phyloP scores from a whole-genome alignment of 768 basidiomycete species.

The Mycena crocata region DNA sequence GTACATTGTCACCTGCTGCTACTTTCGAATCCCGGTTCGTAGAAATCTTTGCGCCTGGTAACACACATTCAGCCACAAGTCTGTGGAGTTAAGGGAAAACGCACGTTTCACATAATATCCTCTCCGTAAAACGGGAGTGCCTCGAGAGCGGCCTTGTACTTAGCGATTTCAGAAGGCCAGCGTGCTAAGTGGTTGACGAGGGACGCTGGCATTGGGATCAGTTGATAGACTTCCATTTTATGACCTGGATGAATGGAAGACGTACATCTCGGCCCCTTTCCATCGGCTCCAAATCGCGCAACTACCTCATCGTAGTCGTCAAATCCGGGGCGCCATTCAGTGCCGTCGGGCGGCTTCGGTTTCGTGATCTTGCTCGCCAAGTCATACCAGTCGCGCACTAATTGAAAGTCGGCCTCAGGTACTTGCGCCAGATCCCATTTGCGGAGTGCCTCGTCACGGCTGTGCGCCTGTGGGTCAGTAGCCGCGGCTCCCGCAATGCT shows the following conservation, averaged over 20 bases:
- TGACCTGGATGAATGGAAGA: too few relatives aligned
- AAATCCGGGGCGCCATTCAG: slow-evolving; percentile 28
- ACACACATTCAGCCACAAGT: too few relatives aligned
- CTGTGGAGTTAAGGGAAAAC: too few relatives aligned
- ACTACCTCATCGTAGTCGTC: slow-evolving; percentile 27
- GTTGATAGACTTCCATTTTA: too few relatives aligned
- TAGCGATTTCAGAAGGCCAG: slow-evolving; percentile 31
- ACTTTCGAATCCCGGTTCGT: too few relatives aligned
- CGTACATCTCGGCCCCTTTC: slow-evolving; percentile 25
- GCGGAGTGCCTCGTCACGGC: background rate
- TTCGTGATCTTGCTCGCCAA: background rate
- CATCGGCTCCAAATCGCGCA: slow-evolving; percentile 13
- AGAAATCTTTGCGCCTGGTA: too few relatives aligned
- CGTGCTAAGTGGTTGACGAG: slow-evolving; percentile 27
- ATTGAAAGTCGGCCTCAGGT: slow-evolving; percentile 20
- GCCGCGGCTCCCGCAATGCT: background rate
- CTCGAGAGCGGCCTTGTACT: slow-evolving; percentile 25
- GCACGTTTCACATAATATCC: too few relatives aligned
- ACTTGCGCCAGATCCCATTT: slow-evolving; percentile 23
- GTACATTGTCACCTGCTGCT: too few relatives aligned
- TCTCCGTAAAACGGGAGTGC: slow-evolving; percentile 10
- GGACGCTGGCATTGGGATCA: too few relatives aligned
- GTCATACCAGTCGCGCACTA: slow-evolving; percentile 16
- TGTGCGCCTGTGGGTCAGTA: background rate
- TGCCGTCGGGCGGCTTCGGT: slow-evolving; percentile 16